phyloP scores from a whole-genome alignment of 1,284 basidiomycete genomes.

The Cutaneotrichosporon sp. region DNA sequence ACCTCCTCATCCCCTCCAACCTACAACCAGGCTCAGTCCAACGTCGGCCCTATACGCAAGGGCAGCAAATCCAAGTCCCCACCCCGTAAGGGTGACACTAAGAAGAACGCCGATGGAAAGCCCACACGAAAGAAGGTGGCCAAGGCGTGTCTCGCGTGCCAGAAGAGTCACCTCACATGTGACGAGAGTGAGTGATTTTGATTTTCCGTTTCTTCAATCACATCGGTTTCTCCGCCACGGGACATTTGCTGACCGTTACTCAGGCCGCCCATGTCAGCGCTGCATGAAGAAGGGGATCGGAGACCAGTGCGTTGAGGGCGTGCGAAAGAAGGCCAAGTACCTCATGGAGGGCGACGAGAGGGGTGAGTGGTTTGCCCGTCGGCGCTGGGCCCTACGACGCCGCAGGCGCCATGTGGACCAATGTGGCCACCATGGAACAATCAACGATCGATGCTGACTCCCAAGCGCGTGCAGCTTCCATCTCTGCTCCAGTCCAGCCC shows the following conservation, averaged over 20 bases:
- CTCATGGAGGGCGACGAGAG: conserved; percentile 86
- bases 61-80: too few species aligned
- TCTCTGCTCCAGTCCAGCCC: not conserved
- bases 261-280: conserved; percentile 89
- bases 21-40: not conserved
- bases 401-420: too few species aligned
- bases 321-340: conserved; percentile 97
- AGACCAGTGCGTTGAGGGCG: conserved; percentile 84
- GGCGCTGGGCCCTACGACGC: not conserved
- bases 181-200: conserved; percentile 88
- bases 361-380: conserved; percentile 53
- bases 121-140: conserved; percentile 58
- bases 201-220: too few species aligned
- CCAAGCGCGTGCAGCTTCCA: not conserved
- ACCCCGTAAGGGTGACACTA: conserved; percentile 1
- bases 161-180: conserved; percentile 90
- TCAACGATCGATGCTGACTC: not conserved
- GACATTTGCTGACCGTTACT: conserved; percentile 7
- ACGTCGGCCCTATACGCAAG: not conserved
- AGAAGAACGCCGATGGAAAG: conserved; percentile 22
- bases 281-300: conserved; percentile 91
- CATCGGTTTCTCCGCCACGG: conserved; percentile 5
- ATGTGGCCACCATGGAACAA: not conserved
- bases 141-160: conserved; percentile 85
- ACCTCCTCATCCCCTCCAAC: not conserved